Percentiles rank a stretch among this genome's conserved stretches.
These are phyloP conservation scores for Coemansia sp. DNA, from an alignment of 192 early-diverging fungal species.

Conservation along the genomic window DNA sequence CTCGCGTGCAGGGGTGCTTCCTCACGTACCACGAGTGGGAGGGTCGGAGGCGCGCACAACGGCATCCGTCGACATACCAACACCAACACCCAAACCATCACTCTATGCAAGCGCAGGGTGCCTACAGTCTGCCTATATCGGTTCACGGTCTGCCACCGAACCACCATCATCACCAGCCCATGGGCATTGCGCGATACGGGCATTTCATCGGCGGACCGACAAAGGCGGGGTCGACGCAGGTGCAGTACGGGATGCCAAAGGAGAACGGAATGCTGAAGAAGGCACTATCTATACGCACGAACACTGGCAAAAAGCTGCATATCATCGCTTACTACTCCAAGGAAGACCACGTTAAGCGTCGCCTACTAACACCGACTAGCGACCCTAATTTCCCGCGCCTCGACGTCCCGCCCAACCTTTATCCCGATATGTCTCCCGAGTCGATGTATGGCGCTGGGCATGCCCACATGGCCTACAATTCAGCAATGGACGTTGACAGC, in stretches of 20 bases:
- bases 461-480: constrained; percentile 5
- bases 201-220: constrained; percentile 55
- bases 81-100: constrained; percentile 15
- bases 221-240: constrained; percentile 52
- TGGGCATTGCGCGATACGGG: constrained; percentile 56
- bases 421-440: constrained; percentile 73
- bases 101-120: constrained; percentile 24
- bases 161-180: constrained; percentile 17
- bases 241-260: constrained; percentile 60
- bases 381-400: constrained; percentile 68
- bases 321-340: constrained; percentile 90
- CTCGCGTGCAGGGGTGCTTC: constrained; percentile 84
- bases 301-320: constrained; percentile 77
- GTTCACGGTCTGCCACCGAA: constrained; percentile 32
- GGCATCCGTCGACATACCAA: constrained; percentile 34
- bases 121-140: constrained; percentile 33
- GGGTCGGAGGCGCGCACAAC: constrained; percentile 59
- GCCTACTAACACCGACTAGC: constrained; percentile 65
- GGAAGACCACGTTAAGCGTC: constrained; percentile 65
- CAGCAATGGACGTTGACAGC: constrained; percentile 4
- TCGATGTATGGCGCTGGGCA: constrained; percentile 53
- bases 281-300: constrained; percentile 82
- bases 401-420: constrained; percentile 75
- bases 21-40: constrained; percentile 87
- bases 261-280: constrained; percentile 86